A percentile compares a stretch with the other conserved stretches of the same genome.
Conservation (phyloP, 768 basidiomycete genomes). For the Lactifluus rugatus region DNA sequence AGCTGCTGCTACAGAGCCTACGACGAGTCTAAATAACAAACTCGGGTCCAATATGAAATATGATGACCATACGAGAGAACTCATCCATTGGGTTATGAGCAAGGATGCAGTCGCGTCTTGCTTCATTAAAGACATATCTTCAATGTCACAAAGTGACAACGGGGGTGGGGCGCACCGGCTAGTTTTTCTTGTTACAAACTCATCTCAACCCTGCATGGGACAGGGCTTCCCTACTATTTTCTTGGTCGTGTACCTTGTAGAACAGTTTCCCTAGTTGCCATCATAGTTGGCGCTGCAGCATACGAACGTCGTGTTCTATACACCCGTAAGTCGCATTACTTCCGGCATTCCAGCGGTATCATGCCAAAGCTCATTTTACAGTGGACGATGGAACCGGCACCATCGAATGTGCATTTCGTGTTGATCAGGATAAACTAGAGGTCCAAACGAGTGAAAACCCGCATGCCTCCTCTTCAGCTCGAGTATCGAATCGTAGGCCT, state of each 20-base stretch:
- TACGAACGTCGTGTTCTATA: slow-evolving; percentile 56
- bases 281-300: slow-evolving; percentile 52
- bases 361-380: slow-evolving; percentile 23
- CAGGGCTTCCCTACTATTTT: slow-evolving; percentile 59
- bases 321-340: slow-evolving; percentile 33
- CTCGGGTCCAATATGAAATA: not conserved
- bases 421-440: not conserved
- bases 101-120: slow-evolving; percentile 7
- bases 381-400: slow-evolving; percentile 74
- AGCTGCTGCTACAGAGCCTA: too few relatives aligned
- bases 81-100: slow-evolving; percentile 14
- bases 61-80: not conserved
- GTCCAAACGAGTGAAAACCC: not conserved
- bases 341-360: not conserved
- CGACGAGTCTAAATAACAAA: not conserved
- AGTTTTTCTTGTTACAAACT: not conserved
- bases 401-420: slow-evolving; percentile 51
- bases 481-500: not conserved
- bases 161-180: slow-evolving; percentile 4
- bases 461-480: not conserved
- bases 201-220: not conserved
- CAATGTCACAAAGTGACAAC: slow-evolving; percentile 12
- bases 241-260: slow-evolving; percentile 64
- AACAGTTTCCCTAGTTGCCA: slow-evolving; percentile 47
- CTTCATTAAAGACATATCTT: slow-evolving; percentile 12